These are phyloP conservation scores for Paecilomyces sp. DNA, from an alignment of 2,329 filamentous ascomycete genomes.

Conservation along the genomic window DNA sequence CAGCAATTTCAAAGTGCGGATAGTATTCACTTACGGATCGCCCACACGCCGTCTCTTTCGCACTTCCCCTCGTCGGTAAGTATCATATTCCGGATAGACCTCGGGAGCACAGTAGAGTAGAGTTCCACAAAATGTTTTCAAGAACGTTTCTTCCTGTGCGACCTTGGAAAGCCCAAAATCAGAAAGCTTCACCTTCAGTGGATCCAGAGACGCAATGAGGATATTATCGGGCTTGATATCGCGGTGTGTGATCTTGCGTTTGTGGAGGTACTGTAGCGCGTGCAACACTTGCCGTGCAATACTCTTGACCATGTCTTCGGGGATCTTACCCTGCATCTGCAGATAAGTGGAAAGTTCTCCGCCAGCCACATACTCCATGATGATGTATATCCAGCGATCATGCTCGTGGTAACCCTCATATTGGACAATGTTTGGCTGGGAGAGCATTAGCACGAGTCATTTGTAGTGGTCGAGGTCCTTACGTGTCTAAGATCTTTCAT, in stretches of 20 bases:
- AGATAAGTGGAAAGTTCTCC: constrained; percentile 79
- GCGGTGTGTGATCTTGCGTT: constrained; percentile 87
- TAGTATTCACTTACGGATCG: constrained; percentile 30
- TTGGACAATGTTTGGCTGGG: constrained; percentile 75
- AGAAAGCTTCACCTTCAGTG: constrained; percentile 80
- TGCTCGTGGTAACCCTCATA: constrained; percentile 86
- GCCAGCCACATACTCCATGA: constrained; percentile 85
- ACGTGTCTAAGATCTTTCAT: constrained; percentile 83
- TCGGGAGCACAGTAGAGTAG: constrained; percentile 94
- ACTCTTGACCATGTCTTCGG: constrained; percentile 60
- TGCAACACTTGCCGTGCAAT: constrained; percentile 66
- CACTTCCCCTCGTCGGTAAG: constrained; percentile 54
- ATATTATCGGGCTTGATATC: constrained; percentile 99
- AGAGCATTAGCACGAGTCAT: constrained; percentile 5
- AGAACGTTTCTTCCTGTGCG: constrained; percentile 81
- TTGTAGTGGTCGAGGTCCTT: constrained; percentile 31
- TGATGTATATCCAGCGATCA: constrained; percentile 77
- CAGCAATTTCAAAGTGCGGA: neutral
- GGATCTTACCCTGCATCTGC: constrained; percentile 52
- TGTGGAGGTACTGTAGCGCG: constrained; percentile 80
- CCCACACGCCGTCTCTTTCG: constrained; percentile 55
- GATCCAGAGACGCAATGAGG: constrained; percentile 64
- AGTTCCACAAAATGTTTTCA: constrained; percentile 95
- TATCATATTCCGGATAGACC: constrained; percentile 77
- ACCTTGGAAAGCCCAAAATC: constrained; percentile 97